phyloP scores from a whole-genome alignment of 352 stramenopile species.

The Globisporangium polare region DNA sequence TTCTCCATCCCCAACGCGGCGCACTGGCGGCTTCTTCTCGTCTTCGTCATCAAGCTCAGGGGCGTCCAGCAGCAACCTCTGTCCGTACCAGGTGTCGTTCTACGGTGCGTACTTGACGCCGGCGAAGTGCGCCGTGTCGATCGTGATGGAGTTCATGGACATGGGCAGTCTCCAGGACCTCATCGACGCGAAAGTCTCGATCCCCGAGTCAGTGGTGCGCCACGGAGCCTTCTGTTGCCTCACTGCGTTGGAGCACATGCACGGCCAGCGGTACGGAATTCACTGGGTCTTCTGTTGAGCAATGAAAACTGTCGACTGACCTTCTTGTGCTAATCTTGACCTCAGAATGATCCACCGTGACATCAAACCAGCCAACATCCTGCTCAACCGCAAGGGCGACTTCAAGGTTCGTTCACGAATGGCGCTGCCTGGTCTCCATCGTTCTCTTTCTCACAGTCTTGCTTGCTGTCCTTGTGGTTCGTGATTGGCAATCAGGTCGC shows the following conservation, averaged over 20 bases:
- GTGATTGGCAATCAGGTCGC: conserved; percentile 34
- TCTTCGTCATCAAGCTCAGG: conserved; percentile 6
- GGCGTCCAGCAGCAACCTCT: conserved; percentile 15
- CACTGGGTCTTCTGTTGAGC: background rate
- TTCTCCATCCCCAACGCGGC: background rate
- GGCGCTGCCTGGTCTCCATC: background rate
- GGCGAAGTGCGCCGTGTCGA: conserved; percentile 65
- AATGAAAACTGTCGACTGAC: background rate
- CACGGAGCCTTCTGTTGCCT: conserved; percentile 83
- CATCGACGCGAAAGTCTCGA: conserved; percentile 36
- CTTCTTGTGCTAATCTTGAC: background rate
- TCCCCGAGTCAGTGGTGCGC: conserved; percentile 56
- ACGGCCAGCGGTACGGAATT: conserved; percentile 46
- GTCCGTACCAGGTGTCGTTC: conserved; percentile 86
- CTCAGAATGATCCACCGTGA: conserved; percentile 83
- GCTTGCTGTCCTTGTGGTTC: background rate
- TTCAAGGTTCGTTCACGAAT: conserved; percentile 56
- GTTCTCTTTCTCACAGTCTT: background rate
- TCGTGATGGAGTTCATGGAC: conserved; percentile 94
- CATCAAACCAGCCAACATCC: conserved; percentile 90
- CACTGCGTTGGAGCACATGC: conserved; percentile 82
- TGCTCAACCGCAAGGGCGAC: conserved; percentile 80
- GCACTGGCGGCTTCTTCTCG: background rate
- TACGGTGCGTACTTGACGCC: conserved; percentile 85
- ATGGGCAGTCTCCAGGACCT: conserved; percentile 84